A percentile compares a stretch with the other conserved stretches of the same genome.
Evolutionary conservation across 768 basidiomycete genomes (phyloP).

Genomic region (Macrolepiota albuminosa): DNA sequence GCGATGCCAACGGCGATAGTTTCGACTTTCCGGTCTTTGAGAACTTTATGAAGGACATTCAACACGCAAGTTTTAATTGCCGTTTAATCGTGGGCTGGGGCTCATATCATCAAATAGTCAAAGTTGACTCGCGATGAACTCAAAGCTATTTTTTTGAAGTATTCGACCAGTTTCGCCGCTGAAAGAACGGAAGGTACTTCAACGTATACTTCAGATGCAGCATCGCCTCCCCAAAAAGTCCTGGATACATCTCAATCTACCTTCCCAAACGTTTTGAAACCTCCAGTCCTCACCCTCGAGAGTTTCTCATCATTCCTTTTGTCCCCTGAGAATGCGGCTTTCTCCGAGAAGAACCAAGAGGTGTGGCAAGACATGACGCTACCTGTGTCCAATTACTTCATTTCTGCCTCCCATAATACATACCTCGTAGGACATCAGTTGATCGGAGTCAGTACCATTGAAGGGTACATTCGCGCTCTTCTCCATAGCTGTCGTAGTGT

Average conservation of each 20-base stretch:
- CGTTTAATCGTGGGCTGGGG: neutral
- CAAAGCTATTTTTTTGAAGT: constrained; percentile 9
- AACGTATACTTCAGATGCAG: constrained; percentile 1
- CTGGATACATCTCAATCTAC: neutral
- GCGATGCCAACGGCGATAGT: constrained; percentile 23
- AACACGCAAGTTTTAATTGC: constrained; percentile 28
- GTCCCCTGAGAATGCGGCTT: constrained; percentile 68
- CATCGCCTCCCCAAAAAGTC: neutral
- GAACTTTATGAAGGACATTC: constrained; percentile 40
- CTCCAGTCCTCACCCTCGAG: constrained; percentile 43
- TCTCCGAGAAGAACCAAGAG: constrained; percentile 34
- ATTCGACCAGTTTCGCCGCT: constrained; percentile 5
- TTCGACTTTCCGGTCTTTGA: constrained; percentile 41
- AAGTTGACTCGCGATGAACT: constrained; percentile 5
- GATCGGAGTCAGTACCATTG: constrained; percentile 84
- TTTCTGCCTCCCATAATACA: constrained; percentile 91
- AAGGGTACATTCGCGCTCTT: constrained; percentile 89
- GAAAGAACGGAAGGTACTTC: constrained; percentile 15
- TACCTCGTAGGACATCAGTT: constrained; percentile 86
- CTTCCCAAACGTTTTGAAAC: neutral
- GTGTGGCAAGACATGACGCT: constrained; percentile 83
- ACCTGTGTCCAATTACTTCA: constrained; percentile 82
- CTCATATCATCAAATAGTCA: neutral
- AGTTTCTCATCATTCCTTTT: constrained; percentile 76
- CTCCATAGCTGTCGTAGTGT: constrained; percentile 91